These are phyloP conservation scores for Aspergillus phoenicis DNA, from an alignment of 2,329 filamentous ascomycete genomes.

Conservation along the genomic window DNA sequence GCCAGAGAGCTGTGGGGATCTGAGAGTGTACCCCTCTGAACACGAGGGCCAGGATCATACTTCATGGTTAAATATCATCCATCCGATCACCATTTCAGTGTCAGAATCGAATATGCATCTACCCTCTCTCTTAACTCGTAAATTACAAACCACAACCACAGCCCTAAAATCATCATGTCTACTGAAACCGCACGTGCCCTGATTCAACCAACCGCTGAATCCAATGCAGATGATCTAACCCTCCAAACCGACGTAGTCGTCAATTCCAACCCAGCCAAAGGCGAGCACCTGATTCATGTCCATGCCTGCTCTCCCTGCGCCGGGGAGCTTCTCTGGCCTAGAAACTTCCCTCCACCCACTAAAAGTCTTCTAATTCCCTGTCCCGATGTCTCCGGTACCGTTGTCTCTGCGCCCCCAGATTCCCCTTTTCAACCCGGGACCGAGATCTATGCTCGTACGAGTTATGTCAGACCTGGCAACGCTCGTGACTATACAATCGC, in stretches of 20 bases:
- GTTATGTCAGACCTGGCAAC: conserved; percentile 39
- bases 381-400: conserved; percentile 46
- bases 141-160: background rate
- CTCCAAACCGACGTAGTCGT: conserved; percentile 18
- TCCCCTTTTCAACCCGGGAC: conserved; percentile 45
- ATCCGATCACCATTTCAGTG: background rate
- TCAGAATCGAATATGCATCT: background rate
- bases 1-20: too few relatives aligned
- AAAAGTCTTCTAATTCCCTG: conserved; percentile 40
- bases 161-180: background rate
- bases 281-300: conserved; percentile 46
- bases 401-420: conserved; percentile 37
- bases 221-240: conserved; percentile 4
- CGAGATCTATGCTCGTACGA: conserved; percentile 44
- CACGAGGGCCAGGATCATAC: background rate
- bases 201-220: conserved; percentile 13
- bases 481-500: conserved; percentile 43
- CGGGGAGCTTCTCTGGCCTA: conserved; percentile 50
- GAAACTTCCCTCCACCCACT: conserved; percentile 28
- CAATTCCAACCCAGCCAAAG: conserved; percentile 24
- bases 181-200: conserved; percentile 17
- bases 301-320: conserved; percentile 44
- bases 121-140: background rate
- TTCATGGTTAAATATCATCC: background rate
- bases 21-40: too few relatives aligned